Evolutionary conservation across 208 protist species (phyloP), one percentile per base, ranked within the genome.

Genomic region (Leishmania martiniquensis): DNA sequence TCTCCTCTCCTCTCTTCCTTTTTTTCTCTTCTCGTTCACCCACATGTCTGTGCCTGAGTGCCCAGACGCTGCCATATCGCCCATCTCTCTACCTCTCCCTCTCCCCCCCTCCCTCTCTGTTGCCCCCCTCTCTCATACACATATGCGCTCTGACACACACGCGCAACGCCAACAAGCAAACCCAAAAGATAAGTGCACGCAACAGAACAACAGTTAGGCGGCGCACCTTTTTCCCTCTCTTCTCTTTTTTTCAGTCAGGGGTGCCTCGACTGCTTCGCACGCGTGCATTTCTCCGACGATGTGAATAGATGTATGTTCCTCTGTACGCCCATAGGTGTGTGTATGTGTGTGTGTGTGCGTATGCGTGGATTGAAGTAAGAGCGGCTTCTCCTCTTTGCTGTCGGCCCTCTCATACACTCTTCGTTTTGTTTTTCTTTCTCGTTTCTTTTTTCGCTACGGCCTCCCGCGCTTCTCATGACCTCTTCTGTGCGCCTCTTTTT

Each of bases 1-100:
- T 57, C 20, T 57, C n/a, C 34, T 62, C n/a, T 29, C 55, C 55
- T 62, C 34, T 62, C 55, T 29, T 62, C n/a, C 55, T 62, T 29
- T 34, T 62, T 25, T 34, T 29, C 6, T n/a, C n/a, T n/a, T n/a
- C n/a, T n/a, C n/a, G n/a, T n/a, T n/a, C n/a, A n/a, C n/a, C n/a
- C n/a, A n/a, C n/a, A n/a, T n/a, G n/a, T n/a, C n/a, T n/a, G n/a
- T 62, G 10, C n/a, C 55, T 62, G 55, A 20, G 25, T 9, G 12
- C 55, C 55, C 55, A 62, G 55, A 62, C 55, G 55, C 55, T 37
- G 55, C 55, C 55, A 34, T 29, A 62, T 62, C 55, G 55, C 55
- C 55, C 5, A 57, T 62, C 10, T 51, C 47, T 51, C 15, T 51
- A 9, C 47, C 47, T 51, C 47, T 37, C 13, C 52, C 52, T 25